A percentile compares a stretch with the other conserved stretches of the same genome.
These are phyloP conservation scores for Phaeosphaeriaceae sp. DNA, from an alignment of 2,329 filamentous ascomycete species.

Conservation along the genomic window DNA sequence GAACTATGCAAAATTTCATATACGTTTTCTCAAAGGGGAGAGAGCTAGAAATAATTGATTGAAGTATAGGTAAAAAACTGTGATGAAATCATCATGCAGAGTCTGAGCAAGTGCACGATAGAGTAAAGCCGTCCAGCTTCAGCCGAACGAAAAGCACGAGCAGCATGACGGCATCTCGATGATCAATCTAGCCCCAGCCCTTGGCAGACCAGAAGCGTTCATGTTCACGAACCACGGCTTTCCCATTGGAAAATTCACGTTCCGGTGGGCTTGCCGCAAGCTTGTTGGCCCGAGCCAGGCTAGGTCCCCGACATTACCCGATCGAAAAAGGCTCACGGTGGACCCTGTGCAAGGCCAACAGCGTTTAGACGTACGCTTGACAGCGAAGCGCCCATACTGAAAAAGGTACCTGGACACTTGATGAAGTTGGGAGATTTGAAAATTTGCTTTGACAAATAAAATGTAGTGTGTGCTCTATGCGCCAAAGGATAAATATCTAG, in stretches of 20 bases:
- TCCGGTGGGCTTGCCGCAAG: constrained; percentile 18
- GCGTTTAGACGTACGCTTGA: constrained; percentile 8
- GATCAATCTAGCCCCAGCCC: constrained; percentile 4
- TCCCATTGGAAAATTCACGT: constrained; percentile 26
- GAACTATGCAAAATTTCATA: too few species aligned
- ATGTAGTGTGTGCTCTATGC: constrained; percentile 19
- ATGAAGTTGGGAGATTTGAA: constrained; percentile 7
- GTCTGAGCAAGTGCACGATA: too few species aligned
- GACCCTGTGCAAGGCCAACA: constrained; percentile 12
- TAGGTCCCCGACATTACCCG: constrained; percentile 25
- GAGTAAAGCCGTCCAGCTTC: too few species aligned
- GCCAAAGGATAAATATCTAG: constrained; percentile 9
- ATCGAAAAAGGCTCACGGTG: constrained; percentile 19
- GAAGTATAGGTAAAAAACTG: too few species aligned
- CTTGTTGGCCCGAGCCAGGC: constrained; percentile 22
- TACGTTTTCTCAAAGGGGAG: too few species aligned
- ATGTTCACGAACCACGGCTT: constrained; percentile 17
- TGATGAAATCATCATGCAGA: too few species aligned
- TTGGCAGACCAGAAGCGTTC: constrained; percentile 15
- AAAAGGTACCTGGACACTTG: constrained; percentile 32
- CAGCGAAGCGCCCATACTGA: constrained; percentile 13
- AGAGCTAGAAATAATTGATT: too few species aligned
- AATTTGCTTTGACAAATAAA: constrained; percentile 19
- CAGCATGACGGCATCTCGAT: too few species aligned
- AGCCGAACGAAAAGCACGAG: too few species aligned